Evolutionary conservation across 805 yeast genomes (phyloP).

Genomic region (Grigorovia yakushimaensis): DNA sequence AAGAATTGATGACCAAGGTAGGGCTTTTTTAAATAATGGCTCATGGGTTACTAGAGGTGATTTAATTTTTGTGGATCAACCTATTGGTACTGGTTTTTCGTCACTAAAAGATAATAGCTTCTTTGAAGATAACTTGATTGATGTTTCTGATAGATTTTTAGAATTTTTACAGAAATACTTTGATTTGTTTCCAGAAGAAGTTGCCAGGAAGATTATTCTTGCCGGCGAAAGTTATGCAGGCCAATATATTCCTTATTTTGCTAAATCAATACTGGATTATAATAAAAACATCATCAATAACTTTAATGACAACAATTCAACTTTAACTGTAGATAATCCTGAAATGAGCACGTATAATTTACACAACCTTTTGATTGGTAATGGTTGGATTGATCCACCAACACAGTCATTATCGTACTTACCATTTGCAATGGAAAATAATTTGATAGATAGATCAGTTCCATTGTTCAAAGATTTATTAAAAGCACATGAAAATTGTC

Average conservation of each 20-base stretch:
- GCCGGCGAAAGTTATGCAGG: slow-evolving; percentile 98
- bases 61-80: slow-evolving; percentile 84
- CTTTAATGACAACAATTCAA: no score
- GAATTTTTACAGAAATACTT: slow-evolving; percentile 58
- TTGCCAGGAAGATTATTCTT: slow-evolving; percentile 51
- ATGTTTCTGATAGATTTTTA: slow-evolving; percentile 55
- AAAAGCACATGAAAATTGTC: slow-evolving; percentile 49
- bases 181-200: slow-evolving; percentile 63
- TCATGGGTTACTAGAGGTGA: slow-evolving; percentile 80
- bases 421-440: slow-evolving; percentile 56
- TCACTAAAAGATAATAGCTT: slow-evolving; percentile 35
- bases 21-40: slow-evolving; percentile 52
- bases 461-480: slow-evolving; percentile 35
- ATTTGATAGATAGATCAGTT: slow-evolving; percentile 36
- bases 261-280: slow-evolving; percentile 45
- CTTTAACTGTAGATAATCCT: not conserved
- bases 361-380: slow-evolving; percentile 70
- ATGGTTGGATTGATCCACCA: slow-evolving; percentile 91
- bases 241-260: slow-evolving; percentile 87
- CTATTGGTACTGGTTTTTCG: slow-evolving; percentile 89
- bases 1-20: slow-evolving; percentile 40
- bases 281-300: slow-evolving; percentile 20
- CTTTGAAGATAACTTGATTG: slow-evolving; percentile 43
- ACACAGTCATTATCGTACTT: slow-evolving; percentile 72
- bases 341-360: slow-evolving; percentile 28